Evolutionary conservation across 2,329 filamentous ascomycete species (phyloP), one percentile per base, ranked within the genome.

Genomic region (Neurospora sp.): DNA sequence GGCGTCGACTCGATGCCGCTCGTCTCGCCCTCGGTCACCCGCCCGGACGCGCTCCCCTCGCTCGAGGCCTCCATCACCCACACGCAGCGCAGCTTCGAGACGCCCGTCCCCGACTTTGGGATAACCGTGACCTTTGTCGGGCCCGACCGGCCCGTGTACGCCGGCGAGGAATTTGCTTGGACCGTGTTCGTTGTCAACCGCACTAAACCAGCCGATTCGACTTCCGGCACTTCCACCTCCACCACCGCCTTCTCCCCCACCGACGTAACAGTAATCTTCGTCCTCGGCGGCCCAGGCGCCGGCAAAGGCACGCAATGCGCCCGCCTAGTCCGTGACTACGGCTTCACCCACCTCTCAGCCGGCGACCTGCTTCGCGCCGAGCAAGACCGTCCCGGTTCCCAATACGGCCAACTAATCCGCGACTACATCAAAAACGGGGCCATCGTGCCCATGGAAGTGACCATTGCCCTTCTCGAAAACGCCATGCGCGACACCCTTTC

Each of bases 371-470:
- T 99, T 73, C 92, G 96, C 72, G 94, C 93, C 73, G 96, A 99
- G 83, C 96, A 98, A 82, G 86, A 95, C 77, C 91, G 95, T 4
- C 86, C 88, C 0, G 94, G 92, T 70, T 93, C 89, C 74, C 86
- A 97, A 81, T 98, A 97, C 80, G 96, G 96, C 79, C 88, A 93
- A 74, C 86, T 98, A 82, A 99, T 99, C 86, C 91, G 91, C 79
- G 87, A 91, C 75, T 94, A 96, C 83, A 99, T 99, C 85, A 92
- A 91, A 78, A 91, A 99, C 79, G 96, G 96, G 71, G 89, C 89
- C 76, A 99, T 99, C 80, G 96, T 99, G 73, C 96, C 96, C n/a
- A 97, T 97, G 92, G 95, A 98, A 81, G 93, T 98, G 67, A 99
- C 96, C 5, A 91, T 99, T 71, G 91, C 94, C 77, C 83, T 99